Evolutionary conservation across 2,329 filamentous ascomycete genomes (phyloP).

Genomic region (Epichloe hybrida): DNA sequence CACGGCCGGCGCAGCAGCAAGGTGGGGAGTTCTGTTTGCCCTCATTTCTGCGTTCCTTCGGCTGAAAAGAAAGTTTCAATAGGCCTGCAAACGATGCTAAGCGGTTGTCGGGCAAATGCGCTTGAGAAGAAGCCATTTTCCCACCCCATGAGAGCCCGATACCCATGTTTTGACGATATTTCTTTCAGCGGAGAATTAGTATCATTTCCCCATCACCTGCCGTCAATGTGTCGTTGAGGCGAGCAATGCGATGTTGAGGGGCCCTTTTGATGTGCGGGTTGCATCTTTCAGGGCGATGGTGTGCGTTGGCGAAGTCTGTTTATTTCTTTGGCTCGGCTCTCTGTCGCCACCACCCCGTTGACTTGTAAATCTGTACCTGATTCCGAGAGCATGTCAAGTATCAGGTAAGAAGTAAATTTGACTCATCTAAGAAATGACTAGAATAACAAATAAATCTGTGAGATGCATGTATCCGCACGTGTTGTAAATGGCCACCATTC

Average conservation of each 20-base stretch:
- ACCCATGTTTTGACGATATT: neutral
- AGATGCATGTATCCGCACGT: too few species aligned
- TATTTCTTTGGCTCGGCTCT: neutral
- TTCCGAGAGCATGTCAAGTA: neutral
- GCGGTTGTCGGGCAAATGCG: neutral
- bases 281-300: neutral
- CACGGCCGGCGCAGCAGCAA: conserved; percentile 34
- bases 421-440: too few species aligned
- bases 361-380: neutral
- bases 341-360: neutral
- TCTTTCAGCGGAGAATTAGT: too few species aligned
- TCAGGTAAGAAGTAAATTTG: too few species aligned
- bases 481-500: neutral
- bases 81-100: conserved; percentile 16
- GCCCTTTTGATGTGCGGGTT: neutral
- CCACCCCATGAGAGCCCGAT: neutral
- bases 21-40: conserved; percentile 33
- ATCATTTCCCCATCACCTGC: too few species aligned
- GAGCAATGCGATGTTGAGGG: neutral
- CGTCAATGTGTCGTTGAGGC: neutral
- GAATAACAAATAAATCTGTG: too few species aligned
- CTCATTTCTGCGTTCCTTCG: conserved; percentile 21
- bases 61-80: conserved; percentile 19
- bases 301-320: neutral
- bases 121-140: neutral